Conservation (phyloP, 805 yeast species). For the Cyberlindnera maclurae region DNA sequence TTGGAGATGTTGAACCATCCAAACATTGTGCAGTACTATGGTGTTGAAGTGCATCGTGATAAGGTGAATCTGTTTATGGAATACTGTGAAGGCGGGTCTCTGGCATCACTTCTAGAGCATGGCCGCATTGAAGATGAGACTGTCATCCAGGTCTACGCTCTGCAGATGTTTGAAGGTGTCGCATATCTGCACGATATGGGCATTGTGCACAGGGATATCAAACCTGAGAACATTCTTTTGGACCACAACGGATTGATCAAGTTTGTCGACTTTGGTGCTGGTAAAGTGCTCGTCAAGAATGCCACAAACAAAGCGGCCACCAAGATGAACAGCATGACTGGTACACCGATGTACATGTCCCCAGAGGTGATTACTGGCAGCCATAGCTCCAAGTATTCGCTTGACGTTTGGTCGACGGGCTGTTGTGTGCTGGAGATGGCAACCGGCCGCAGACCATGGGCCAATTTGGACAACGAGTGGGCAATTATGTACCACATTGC, state of each 20-base stretch:
- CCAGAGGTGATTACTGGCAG: slow-evolving; percentile 91
- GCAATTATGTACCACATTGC: slow-evolving; percentile 98
- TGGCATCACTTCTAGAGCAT: slow-evolving; percentile 77
- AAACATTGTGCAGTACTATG: slow-evolving; percentile 91
- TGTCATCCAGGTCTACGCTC: slow-evolving; percentile 81
- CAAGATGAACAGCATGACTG: slow-evolving; percentile 42
- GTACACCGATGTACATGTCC: slow-evolving; percentile 99
- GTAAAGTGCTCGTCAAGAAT: slow-evolving; percentile 66
- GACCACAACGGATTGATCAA: slow-evolving; percentile 92
- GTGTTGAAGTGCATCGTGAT: slow-evolving; percentile 96
- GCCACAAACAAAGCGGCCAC: slow-evolving; percentile 35
- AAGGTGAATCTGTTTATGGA: slow-evolving; percentile 96
- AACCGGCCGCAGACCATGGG: slow-evolving; percentile 96
- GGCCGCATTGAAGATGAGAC: slow-evolving; percentile 95
- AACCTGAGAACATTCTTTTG: slow-evolving; percentile 86
- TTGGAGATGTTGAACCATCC: slow-evolving; percentile 94
- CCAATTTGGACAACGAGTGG: slow-evolving; percentile 93
- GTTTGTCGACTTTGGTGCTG: slow-evolving; percentile 97
- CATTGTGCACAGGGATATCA: slow-evolving; percentile 93
- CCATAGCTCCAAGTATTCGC: slow-evolving; percentile 29
- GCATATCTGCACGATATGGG: slow-evolving; percentile 93
- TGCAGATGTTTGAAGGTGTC: slow-evolving; percentile 91
- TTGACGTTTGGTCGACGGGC: slow-evolving; percentile 94
- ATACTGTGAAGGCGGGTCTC: slow-evolving; percentile 92
- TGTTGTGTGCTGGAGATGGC: slow-evolving; percentile 96